Evolutionary conservation across 1,284 basidiomycete genomes (phyloP), one percentile per base, ranked within the genome.

Genomic region (Malassezia furfur): DNA sequence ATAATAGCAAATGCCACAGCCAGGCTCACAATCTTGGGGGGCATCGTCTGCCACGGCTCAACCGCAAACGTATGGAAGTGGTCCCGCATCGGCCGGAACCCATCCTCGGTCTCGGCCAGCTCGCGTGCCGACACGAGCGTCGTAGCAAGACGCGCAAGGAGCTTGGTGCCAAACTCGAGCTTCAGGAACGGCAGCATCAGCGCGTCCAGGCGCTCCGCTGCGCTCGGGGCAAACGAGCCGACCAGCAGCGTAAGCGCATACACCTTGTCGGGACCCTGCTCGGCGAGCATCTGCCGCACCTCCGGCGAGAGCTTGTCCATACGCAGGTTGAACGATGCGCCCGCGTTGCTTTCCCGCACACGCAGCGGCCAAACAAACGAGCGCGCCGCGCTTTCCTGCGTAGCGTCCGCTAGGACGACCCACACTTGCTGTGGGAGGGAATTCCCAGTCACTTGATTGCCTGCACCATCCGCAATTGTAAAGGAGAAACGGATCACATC

Each of bases 41-140:
- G 55, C 55, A 57, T 57, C 17, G 39, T 41, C 28, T 47, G 50
- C 55, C 55, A 57, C 22, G 55, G 55, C 49, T 50, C 55, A 11
- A 12, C 31, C 8, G 47, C 50, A 35, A 57, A 57, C 34, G 50
- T 57, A n/a, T 57, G 55, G 10, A 30, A 12, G 38, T 44, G 28
- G 11, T 22, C 17, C 2, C 50, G 55, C 39, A 30, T 39, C 6
- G 50, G 55, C 17, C 15, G 9, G 36, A 57, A 57, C 4, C 55
- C 55, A 6, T 57, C 50, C 15, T 34, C 35, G 12, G 19, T 28
- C 15, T 48, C 55, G 11, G 50, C 50, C 8, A 37, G 19, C 8
- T 5, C 9, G 22, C 50, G 55, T 32, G 25, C 32, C 7, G 40
- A 50, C 11, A 25, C 9, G 15, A 34, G 7, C 15, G 3, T 15